Percentiles rank a stretch among this genome's conserved stretches.
Conservation (phyloP, 768 basidiomycete species). For the Coprinopsis cinerea region DNA sequence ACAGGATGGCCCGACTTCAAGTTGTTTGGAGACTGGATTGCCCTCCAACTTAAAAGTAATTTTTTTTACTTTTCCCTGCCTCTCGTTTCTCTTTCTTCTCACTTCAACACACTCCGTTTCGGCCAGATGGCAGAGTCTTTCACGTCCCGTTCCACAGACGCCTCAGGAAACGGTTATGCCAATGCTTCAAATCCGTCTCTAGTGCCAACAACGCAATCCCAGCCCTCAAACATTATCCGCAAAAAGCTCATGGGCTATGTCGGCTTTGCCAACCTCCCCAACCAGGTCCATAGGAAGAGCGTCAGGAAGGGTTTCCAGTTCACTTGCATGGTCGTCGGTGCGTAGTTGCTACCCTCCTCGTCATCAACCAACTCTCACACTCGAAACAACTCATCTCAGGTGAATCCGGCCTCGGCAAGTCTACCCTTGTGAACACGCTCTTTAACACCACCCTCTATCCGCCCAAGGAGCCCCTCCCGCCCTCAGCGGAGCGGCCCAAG, state of each 20-base stretch:
- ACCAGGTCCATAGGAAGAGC: constrained; percentile 98
- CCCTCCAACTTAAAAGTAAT: constrained; percentile 35
- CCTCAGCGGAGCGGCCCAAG: constrained; percentile 80
- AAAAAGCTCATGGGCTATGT: constrained; percentile 96
- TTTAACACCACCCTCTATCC: constrained; percentile 97
- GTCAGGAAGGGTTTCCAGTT: constrained; percentile 99
- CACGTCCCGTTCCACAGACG: constrained; percentile 60
- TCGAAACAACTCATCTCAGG: constrained; percentile 41
- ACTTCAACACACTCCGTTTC: constrained; percentile 19
- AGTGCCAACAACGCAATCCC: constrained; percentile 28
- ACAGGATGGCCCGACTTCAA: constrained; percentile 43
- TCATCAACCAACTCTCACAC: constrained; percentile 9
- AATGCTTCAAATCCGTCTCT: constrained; percentile 66
- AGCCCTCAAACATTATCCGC: constrained; percentile 51
- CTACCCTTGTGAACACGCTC: constrained; percentile 96
- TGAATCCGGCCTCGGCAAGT: constrained; percentile 98
- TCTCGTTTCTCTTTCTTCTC: constrained; percentile 21
- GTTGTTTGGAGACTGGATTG: constrained; percentile 32
- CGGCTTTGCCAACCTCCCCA: constrained; percentile 95
- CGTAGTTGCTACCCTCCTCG: constrained; percentile 33
- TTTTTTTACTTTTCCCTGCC: constrained; percentile 30
- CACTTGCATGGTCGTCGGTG: constrained; percentile 98
- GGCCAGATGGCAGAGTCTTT: constrained; percentile 75
- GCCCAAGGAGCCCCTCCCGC: constrained; percentile 77
- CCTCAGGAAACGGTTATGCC: constrained; percentile 49